These are phyloP conservation scores for Emmonsiellopsis sp. DNA, from an alignment of 2,329 filamentous ascomycete genomes.

Conservation along the genomic window DNA sequence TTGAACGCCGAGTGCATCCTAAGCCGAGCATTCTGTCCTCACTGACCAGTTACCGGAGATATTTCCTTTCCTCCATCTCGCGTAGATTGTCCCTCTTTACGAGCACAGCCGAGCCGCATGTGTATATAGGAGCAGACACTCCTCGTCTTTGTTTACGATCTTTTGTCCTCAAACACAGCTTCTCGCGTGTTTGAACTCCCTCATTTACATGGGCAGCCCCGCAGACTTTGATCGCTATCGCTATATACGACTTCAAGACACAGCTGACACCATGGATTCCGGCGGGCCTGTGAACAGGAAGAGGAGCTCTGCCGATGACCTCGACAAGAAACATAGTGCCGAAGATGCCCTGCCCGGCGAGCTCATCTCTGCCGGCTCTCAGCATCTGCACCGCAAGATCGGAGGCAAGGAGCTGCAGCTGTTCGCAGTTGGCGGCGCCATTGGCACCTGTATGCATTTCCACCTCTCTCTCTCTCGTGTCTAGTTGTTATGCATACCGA, in stretches of 20 bases:
- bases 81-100: too few species aligned
- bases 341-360: slow-evolving; percentile 4
- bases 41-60: too few species aligned
- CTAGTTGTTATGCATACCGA: background rate
- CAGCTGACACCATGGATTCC: background rate
- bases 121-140: too few species aligned
- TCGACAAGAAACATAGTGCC: slow-evolving; percentile 1
- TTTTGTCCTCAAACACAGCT: too few species aligned
- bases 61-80: too few species aligned
- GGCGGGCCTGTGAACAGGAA: background rate
- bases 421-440: slow-evolving; percentile 26
- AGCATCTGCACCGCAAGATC: slow-evolving; percentile 23
- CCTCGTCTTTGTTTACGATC: too few species aligned
- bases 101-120: too few species aligned
- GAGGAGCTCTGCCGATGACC: background rate
- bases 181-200: too few species aligned
- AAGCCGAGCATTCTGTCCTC: too few species aligned
- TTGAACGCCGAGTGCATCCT: too few species aligned
- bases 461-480: background rate
- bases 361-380: slow-evolving; percentile 14
- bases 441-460: slow-evolving; percentile 22
- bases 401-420: slow-evolving; percentile 26
- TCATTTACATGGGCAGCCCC: too few species aligned
- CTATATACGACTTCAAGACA: background rate
- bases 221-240: background rate